These are phyloP conservation scores for Nematodospora anomalae DNA, from an alignment of 1,139 yeast genomes.

Conservation along the genomic window DNA sequence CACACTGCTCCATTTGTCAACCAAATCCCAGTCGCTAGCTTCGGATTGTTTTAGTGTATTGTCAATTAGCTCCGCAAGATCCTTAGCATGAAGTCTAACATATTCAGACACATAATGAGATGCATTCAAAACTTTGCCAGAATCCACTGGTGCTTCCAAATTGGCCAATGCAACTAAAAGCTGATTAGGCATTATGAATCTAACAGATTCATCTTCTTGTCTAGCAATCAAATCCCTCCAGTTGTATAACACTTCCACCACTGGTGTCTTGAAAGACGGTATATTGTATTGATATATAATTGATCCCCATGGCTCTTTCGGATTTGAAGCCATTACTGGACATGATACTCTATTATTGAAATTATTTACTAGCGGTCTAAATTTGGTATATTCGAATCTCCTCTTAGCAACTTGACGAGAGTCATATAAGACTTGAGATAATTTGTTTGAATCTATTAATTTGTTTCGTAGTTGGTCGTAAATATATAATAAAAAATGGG, in stretches of 20 bases:
- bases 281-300: conserved; percentile 68
- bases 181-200: conserved; percentile 84
- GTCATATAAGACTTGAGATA: conserved; percentile 60
- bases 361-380: conserved; percentile 45
- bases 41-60: conserved; percentile 31
- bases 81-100: conserved; percentile 58
- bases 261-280: conserved; percentile 51
- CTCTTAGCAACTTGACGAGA: conserved; percentile 81
- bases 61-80: conserved; percentile 56
- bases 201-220: conserved; percentile 75
- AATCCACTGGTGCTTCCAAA: conserved; percentile 53
- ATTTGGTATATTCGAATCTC: conserved; percentile 74
- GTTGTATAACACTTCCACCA: conserved; percentile 61
- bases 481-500: conserved; percentile 83
- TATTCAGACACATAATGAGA: conserved; percentile 53
- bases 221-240: conserved; percentile 88
- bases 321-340: conserved; percentile 48
- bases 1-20: conserved; percentile 24
- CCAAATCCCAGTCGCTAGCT: conserved; percentile 31
- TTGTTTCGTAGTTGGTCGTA: conserved; percentile 73
- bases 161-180: conserved; percentile 63
- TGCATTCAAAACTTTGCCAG: conserved; percentile 55
- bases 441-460: conserved; percentile 43
- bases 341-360: conserved; percentile 39
- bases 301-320: conserved; percentile 57